Base-by-base conservation (phyloP, 768 basidiomycete species). In the Trametes cinnabarina region DNA sequence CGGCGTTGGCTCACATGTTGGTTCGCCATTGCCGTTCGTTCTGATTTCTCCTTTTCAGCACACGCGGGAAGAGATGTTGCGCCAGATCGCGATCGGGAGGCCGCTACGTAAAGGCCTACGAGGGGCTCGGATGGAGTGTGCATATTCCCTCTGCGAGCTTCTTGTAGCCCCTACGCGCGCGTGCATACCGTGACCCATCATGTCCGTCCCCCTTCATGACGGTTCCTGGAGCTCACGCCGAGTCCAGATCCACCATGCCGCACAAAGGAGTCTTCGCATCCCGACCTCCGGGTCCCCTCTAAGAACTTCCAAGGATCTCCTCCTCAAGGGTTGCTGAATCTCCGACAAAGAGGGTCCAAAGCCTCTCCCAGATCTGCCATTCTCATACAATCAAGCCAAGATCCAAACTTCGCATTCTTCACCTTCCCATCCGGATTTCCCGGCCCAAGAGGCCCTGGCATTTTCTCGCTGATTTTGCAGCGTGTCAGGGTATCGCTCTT, bases 301-400 rank as follows among this genome's bases (percentile, higher is more conserved):
- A 35, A 50, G 61, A 65, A 61, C 60, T 65, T 63, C 65, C 54
- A 46, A 57, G 53, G 46, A 55, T 41, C 54, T 55, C 39, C 54
- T 55, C 46, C 47, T 53, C 44, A 47, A 50, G 57, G 47, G 46
- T 47, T 54, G 47, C 54, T 26, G 44, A 55, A 64, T 62, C 66
- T 61, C 64, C 62, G 61, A 58, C 50, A 65, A 67, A 57, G 61
- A 69, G 68, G 68, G 68, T 64, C 47, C 68, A 62, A 68, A 69
- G 65, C 49, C 61, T 68, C 67, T 62, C 63, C 65, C 42, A 60
- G 61, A 65, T 65, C 64, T 47, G 42, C 43, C 26, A 40, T 57
- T 55, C 44, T 42, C 44, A 37, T 23, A 56, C 59, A 61, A 61
- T 61, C 52, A 37, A 54, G 43, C 48, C 41, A 42, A 42, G 39